Percentiles rank a stretch among this genome's conserved stretches.
These are phyloP conservation scores for Vitis hybrid DNA, from an alignment of 177 flowering plant species.

Conservation along the genomic window DNA sequence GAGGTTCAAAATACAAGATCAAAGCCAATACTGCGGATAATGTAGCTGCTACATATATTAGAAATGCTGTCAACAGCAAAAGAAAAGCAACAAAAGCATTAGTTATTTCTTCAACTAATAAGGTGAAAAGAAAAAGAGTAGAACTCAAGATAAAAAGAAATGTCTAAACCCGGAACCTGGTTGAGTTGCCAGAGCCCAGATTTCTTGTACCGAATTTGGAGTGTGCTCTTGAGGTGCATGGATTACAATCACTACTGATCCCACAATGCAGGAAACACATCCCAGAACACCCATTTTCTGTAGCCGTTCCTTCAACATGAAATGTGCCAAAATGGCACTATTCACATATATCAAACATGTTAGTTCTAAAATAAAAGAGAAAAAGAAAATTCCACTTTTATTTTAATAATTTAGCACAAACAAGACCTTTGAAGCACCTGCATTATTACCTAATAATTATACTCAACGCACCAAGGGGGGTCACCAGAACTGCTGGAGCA, in stretches of 20 bases:
- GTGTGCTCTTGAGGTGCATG: constrained; percentile 90
- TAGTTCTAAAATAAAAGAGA: constrained; percentile 10
- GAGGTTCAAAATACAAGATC: constrained; percentile 81
- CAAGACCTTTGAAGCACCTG: neutral
- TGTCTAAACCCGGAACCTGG: constrained; percentile 50
- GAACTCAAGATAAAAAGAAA: neutral
- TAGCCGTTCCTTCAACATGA: constrained; percentile 79
- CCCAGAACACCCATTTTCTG: constrained; percentile 78
- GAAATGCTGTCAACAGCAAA: constrained; percentile 61
- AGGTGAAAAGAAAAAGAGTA: neutral
- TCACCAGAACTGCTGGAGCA: constrained; percentile 93
- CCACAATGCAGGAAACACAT: constrained; percentile 85
- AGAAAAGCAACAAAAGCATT: constrained; percentile 8
- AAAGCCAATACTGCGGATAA: constrained; percentile 59
- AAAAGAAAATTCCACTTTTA: neutral
- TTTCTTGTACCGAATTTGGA: constrained; percentile 74
- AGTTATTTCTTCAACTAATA: constrained; percentile 4
- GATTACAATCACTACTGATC: constrained; percentile 90
- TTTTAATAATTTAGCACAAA: neutral
- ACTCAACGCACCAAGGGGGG: constrained; percentile 93
- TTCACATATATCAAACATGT: constrained; percentile 22
- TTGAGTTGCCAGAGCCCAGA: constrained; percentile 85
- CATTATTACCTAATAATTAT: constrained; percentile 75
- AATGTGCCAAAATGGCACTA: constrained; percentile 92
- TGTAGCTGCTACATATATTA: constrained; percentile 63